Base-by-base conservation (phyloP, 306 rosid genomes). In the Fragaria iinumae region DNA sequence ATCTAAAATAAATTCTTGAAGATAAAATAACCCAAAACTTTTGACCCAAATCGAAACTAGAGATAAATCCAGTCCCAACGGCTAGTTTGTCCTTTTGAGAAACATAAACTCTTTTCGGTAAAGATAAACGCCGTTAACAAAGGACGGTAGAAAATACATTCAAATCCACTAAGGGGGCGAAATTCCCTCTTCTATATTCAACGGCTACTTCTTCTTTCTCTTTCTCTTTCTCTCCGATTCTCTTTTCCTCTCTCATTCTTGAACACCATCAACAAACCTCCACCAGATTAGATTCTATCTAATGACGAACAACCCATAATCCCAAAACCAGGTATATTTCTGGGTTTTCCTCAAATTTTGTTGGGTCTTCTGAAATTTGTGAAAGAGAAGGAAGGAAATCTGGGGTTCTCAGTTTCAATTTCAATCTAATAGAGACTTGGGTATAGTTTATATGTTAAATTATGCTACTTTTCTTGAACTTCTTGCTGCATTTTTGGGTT, bases 301-400 rank as follows among this genome's bases (percentile, higher is more conserved):
- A 41, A 84, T 74, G 87, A 27, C 47, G 81, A 72, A 18, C 78
- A 79, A 44, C 79, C 72, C 72, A 3, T 81, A 49, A 70, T 23
- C 80, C 52, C 47, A 41, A 39, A 32, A 75, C 75, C 86, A 81
- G 89, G 94, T 89, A 77, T 53, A 36, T 85, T 83, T 80, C 77
- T 83, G 39, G 49, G 79, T 25, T 56, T 74, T 50, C 44, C 44
- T 59, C 65, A 4, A 44, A 59, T 52, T n/a, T 72, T 79, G 75
- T 78, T 75, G 82, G 64, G 60, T 48, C 78, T 25, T 44, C 41
- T 55, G 80, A 76, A 68, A 59, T 38, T 20, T 50, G 2, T 8
- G 32, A 57, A 65, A 73, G 59, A 53, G 23, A 17, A 32, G 32
- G 32, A 67, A 36, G 57, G 48, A 72, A 66, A 55, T 21, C n/a